These are phyloP conservation scores for Colletotrichum costaricense DNA, from an alignment of 2,329 filamentous ascomycete genomes.

Conservation along the genomic window DNA sequence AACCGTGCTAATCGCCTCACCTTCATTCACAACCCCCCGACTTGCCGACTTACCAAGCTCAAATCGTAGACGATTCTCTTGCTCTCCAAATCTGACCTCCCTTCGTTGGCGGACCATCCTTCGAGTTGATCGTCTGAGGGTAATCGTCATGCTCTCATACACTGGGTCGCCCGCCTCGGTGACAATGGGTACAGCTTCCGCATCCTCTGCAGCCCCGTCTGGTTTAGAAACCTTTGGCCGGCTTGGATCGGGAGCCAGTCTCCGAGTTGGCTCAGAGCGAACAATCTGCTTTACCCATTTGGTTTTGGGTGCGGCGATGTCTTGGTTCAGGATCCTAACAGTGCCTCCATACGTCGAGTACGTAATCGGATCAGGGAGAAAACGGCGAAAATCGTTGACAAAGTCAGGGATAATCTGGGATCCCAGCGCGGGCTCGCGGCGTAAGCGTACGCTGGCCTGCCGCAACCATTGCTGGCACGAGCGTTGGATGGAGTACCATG, in stretches of 20 bases:
- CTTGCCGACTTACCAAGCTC: background rate
- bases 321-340: conserved; percentile 21
- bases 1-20: background rate
- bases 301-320: background rate
- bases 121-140: conserved; percentile 3
- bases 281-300: conserved; percentile 5
- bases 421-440: background rate
- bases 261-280: background rate
- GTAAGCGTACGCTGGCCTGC: conserved; percentile 1
- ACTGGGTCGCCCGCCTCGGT: conserved; percentile 12
- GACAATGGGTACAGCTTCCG: background rate
- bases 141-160: conserved; percentile 18
- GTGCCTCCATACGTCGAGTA: conserved; percentile 29
- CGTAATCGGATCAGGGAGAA: conserved; percentile 24
- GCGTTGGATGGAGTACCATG: conserved; percentile 27
- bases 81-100: conserved; percentile 7
- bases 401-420: conserved; percentile 23
- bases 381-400: conserved; percentile 32
- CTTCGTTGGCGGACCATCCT: conserved; percentile 19
- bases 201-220: background rate
- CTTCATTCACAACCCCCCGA: background rate
- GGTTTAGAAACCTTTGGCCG: background rate
- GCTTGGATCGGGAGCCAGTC: conserved; percentile 4
- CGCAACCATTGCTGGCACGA: conserved; percentile 32
- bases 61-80: conserved; percentile 2